These are phyloP conservation scores for Syzygium aromaticum DNA, from an alignment of 345 rosid genomes.

Conservation along the genomic window DNA sequence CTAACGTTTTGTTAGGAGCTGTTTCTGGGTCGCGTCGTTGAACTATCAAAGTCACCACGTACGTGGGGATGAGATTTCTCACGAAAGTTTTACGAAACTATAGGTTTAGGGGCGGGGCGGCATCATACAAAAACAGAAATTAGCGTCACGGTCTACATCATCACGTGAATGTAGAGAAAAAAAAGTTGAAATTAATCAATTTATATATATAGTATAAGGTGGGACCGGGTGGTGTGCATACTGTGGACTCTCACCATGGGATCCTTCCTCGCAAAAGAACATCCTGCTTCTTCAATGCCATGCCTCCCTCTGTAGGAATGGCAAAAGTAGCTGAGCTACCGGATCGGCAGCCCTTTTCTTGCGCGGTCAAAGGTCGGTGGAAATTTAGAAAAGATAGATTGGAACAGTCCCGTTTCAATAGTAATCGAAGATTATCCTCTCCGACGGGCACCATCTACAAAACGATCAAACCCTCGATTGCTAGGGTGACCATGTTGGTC, in stretches of 20 bases:
- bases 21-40: background rate
- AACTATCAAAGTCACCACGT: background rate
- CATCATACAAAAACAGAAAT: background rate
- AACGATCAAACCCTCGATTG: background rate
- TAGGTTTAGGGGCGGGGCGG: too few relatives aligned
- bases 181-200: background rate
- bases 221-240: background rate
- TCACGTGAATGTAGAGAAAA: background rate
- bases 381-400: background rate
- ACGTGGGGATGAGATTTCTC: background rate
- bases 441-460: background rate
- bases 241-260: background rate
- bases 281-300: background rate
- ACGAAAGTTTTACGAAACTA: background rate
- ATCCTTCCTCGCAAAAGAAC: background rate
- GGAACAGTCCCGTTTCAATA: background rate
- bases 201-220: background rate
- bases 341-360: background rate
- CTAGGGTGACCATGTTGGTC: background rate
- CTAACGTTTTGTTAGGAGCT: background rate
- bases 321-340: background rate
- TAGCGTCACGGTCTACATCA: background rate
- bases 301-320: background rate
- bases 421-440: background rate
- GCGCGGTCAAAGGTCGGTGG: background rate